Percentiles rank a stretch among this genome's conserved stretches.
phyloP scores from a whole-genome alignment of 352 stramenopile genomes.

The Stramenopiles sp. region DNA sequence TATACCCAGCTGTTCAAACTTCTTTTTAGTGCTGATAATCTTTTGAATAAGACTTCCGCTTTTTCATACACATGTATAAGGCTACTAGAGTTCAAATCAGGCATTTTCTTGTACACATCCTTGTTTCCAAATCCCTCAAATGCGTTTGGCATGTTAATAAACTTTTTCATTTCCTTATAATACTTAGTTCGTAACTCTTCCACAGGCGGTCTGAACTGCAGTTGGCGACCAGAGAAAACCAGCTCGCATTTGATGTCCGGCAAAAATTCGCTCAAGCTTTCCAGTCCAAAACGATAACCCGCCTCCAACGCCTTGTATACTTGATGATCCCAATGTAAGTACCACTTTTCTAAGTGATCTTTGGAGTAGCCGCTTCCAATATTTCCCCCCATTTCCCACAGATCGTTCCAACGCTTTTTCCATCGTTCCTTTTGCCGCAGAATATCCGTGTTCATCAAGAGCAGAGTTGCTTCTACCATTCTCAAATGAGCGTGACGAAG shows the following conservation, averaged over 20 bases:
- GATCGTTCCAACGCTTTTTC: no score
- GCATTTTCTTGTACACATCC: constrained; percentile 61
- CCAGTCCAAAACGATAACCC: constrained; percentile 71
- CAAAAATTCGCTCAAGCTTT: constrained; percentile 76
- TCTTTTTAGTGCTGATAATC: constrained; percentile 33
- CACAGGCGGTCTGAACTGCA: constrained; percentile 65
- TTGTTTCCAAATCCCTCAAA: constrained; percentile 65
- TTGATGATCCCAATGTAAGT: constrained; percentile 77
- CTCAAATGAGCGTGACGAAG: constrained; percentile 64
- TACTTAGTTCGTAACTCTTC: constrained; percentile 76
- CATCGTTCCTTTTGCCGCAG: constrained; percentile 52
- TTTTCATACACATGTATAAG: constrained; percentile 67
- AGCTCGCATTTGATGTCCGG: constrained; percentile 63
- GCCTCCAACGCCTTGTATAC: constrained; percentile 82
- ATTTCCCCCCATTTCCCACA: constrained; percentile 49
- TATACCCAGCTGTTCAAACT: constrained; percentile 44
- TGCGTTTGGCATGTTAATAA: constrained; percentile 60
- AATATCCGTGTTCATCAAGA: constrained; percentile 67
- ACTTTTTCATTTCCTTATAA: constrained; percentile 82
- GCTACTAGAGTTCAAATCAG: constrained; percentile 51
- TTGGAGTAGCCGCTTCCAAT: constrained; percentile 49
- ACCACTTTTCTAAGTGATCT: constrained; percentile 60
- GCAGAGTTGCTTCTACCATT: constrained; percentile 42
- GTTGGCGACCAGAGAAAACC: constrained; percentile 30
- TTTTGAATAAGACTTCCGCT: constrained; percentile 63